Evolutionary conservation across 495 filamentous ascomycete species (phyloP).

Genomic region (Aspergillus wentii): DNA sequence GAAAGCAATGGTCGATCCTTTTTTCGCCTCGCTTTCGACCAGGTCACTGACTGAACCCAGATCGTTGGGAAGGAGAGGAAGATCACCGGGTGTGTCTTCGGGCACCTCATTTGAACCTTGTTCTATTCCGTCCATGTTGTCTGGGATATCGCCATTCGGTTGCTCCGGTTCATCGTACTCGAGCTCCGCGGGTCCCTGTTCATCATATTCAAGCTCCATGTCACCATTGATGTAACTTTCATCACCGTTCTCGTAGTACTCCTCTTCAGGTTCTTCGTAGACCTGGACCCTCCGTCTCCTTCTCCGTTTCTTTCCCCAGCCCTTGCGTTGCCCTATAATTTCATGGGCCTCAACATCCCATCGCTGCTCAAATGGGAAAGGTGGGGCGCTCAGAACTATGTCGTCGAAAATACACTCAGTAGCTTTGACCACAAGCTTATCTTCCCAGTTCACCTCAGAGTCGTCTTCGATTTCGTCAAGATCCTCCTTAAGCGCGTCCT

Average conservation of each 20-base stretch:
- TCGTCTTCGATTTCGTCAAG: constrained; percentile 17
- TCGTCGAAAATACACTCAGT: constrained; percentile 78
- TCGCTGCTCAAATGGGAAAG: constrained; percentile 84
- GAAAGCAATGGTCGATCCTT: constrained; percentile 74
- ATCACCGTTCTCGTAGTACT: constrained; percentile 19
- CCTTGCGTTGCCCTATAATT: constrained; percentile 32
- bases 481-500: constrained; percentile 11
- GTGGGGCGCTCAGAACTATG: constrained; percentile 69
- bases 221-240: constrained; percentile 24
- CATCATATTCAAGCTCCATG: constrained; percentile 50
- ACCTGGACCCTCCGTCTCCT: constrained; percentile 48
- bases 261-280: constrained; percentile 29
- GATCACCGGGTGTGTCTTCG: constrained; percentile 40
- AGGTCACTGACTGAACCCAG: constrained; percentile 50
- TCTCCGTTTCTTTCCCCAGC: constrained; percentile 50
- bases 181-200: too few species aligned
- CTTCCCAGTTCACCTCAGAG: constrained; percentile 56
- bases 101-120: constrained; percentile 1
- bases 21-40: constrained; percentile 42
- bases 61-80: constrained; percentile 66
- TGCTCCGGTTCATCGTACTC: constrained; percentile 14
- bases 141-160: constrained; percentile 8
- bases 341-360: constrained; percentile 75
- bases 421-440: constrained; percentile 66
- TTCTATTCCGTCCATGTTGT: constrained; percentile 2